Conservation (phyloP, 179 eudicot species). For the Gypsophila paniculata region DNA sequence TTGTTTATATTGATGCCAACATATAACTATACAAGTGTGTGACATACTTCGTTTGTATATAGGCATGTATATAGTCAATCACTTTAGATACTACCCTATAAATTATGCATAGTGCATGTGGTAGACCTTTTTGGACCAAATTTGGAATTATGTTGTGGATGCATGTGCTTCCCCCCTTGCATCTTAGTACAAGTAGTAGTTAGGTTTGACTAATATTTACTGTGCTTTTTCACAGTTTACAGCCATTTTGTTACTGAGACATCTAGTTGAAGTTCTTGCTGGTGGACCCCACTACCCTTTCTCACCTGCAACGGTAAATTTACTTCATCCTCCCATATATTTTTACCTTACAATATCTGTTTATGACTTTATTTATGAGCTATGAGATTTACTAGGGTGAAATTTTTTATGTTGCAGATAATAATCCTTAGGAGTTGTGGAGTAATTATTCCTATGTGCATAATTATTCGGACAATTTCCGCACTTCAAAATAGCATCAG, state of each 20-base stretch:
- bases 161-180: background rate
- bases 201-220: background rate
- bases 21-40: too few species aligned
- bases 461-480: conserved; percentile 48
- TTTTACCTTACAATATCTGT: background rate
- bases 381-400: background rate
- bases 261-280: conserved; percentile 38
- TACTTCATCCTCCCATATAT: background rate
- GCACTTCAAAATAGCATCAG: conserved; percentile 52
- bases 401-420: conserved; percentile 39
- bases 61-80: background rate
- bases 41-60: too few species aligned
- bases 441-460: conserved; percentile 71
- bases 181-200: too few species aligned
- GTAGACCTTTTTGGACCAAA: background rate
- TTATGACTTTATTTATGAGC: background rate
- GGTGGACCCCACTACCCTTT: conserved; percentile 60
- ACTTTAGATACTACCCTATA: background rate
- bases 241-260: conserved; percentile 50
- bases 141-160: background rate
- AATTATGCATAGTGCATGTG: background rate
- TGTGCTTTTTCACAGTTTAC: conserved; percentile 54
- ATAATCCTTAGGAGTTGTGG: conserved; percentile 56
- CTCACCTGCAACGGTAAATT: conserved; percentile 61
- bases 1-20: too few species aligned